These are phyloP conservation scores for Candida maesae DNA, from an alignment of 805 yeast species.

Conservation along the genomic window DNA sequence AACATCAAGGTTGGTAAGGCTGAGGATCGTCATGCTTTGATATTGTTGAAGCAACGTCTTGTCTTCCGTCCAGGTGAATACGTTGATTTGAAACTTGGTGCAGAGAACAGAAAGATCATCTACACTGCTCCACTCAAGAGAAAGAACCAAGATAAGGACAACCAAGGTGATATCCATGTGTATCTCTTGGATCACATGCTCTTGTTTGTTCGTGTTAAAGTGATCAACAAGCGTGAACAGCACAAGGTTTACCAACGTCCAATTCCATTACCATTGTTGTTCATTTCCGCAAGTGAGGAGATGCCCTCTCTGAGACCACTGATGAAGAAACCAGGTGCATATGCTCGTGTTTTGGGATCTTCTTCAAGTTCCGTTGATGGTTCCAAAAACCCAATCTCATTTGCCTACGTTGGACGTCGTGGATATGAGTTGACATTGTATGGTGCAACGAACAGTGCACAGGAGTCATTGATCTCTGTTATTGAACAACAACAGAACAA, in stretches of 20 bases:
- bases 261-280: constrained; percentile 73
- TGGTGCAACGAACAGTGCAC: constrained; percentile 48
- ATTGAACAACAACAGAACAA: constrained; percentile 76
- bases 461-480: constrained; percentile 76
- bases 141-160: constrained; percentile 68
- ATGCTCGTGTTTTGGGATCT: constrained; percentile 25
- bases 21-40: constrained; percentile 85
- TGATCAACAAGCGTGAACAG: constrained; percentile 86
- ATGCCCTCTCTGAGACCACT: constrained; percentile 53
- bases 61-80: constrained; percentile 79
- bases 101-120: constrained; percentile 74
- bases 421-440: constrained; percentile 42
- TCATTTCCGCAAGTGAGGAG: constrained; percentile 74
- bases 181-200: constrained; percentile 87
- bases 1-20: constrained; percentile 90
- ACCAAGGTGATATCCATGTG: constrained; percentile 76
- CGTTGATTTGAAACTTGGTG: constrained; percentile 79
- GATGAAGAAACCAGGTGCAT: constrained; percentile 33
- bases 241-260: constrained; percentile 89
- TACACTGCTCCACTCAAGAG: constrained; percentile 75
- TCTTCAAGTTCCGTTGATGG: constrained; percentile 22
- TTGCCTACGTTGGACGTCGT: constrained; percentile 46
- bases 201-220: constrained; percentile 78
- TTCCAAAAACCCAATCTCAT: constrained; percentile 41
- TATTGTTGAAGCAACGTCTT: constrained; percentile 80